Base-by-base conservation (phyloP, 2,329 filamentous ascomycete genomes). In the Graphilbum ipis-grandicollis region DNA sequence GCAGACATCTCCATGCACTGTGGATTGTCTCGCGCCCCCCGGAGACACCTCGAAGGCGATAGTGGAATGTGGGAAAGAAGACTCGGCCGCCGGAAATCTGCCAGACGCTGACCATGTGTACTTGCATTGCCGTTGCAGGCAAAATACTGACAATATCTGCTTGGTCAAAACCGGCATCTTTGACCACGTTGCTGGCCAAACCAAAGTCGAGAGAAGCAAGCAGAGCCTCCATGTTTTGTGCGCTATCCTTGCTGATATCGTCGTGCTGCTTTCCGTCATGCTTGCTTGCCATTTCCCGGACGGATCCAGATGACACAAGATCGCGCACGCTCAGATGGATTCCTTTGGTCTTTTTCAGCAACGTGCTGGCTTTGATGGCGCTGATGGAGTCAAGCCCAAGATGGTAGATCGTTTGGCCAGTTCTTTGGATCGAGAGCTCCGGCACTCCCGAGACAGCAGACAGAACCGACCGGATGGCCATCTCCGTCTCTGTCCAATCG, bases 351-450 rank as follows among this genome's bases (percentile, higher is more conserved):
- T 70, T 79, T 31, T 71, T 74, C 4, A 94, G 59, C 8, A 85
- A 60, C 0, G 77, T 68, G 9, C 75, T 73, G 4, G 85, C 74
- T 48, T 90, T 92, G 58, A 94, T 90, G 2, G 84, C 79, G 44
- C 78, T 88, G 52, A 94, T 93, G 0, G 86, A 94, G 52, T 94
- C 86, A 2, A 94, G 69, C 0, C 86, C 86, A 2, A 94, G 65
- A 43, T 90, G 76, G 53, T 90, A 93, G 12, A 93, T 68, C 0
- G 68, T 82, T 35, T 75, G 68, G 1, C 63, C 59, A 1, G 38
- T 43, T 38, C 63, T 65, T 3, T 58, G 54, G 36, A 93, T 79
- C 2, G 71, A 60, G 0, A 61, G 54, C 0, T 36, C 36, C 5
- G 74, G 59, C 0, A 79, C 55, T 14, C 67, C 69, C 0, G 84